Evolutionary conservation across 352 stramenopile genomes (phyloP), one percentile per base, ranked within the genome.

Genomic region (Phytophthora sp.): DNA sequence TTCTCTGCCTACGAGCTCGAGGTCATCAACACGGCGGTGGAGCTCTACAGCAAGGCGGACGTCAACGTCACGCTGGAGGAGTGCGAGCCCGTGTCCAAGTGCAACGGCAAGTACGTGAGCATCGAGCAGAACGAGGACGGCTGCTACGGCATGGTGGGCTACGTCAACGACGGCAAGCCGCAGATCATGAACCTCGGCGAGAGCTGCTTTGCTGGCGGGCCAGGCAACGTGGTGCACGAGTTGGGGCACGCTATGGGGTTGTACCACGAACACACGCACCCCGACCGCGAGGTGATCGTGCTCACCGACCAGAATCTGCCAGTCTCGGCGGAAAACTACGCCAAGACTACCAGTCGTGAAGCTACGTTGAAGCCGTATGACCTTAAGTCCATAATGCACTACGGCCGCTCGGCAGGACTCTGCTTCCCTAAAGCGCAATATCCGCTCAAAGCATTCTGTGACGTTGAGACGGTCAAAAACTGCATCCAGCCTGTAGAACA

Each of bases 381-480:
- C 56, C 73, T 71, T 4, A 65, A 69, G 20, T 91, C 82, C 39
- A 90, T 93, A 67, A 93, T 93, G 84, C 84, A 93, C 66, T 93
- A 93, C 34, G 79, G 80, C 8, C 76, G 74, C 38, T 73, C 59
- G 21, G 78, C 77, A 0, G 84, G 79, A 1, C 69, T 93, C 8
- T 93, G 84, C 64, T 82, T 93, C 28, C 84, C 84, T 1, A 90
- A 90, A 61, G 65, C 81, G 17, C 56, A 86, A 31, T 87, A 90
- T 43, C 71, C 78, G 13, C 68, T 87, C 24, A 78, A 82, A 35
- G 72, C 73, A 5, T 93, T 89, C 42, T 93, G 84, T 51, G 79
- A 87, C 48, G 70, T 90, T 8, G 81, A 91, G 43, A 59, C 60
- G 15, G 82, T 84, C 18, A 75, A 74, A 37, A 89, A 91, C 53